phyloP scores from a whole-genome alignment of 2,329 filamentous ascomycete species.

The Clarireedia homoeocarpa region DNA sequence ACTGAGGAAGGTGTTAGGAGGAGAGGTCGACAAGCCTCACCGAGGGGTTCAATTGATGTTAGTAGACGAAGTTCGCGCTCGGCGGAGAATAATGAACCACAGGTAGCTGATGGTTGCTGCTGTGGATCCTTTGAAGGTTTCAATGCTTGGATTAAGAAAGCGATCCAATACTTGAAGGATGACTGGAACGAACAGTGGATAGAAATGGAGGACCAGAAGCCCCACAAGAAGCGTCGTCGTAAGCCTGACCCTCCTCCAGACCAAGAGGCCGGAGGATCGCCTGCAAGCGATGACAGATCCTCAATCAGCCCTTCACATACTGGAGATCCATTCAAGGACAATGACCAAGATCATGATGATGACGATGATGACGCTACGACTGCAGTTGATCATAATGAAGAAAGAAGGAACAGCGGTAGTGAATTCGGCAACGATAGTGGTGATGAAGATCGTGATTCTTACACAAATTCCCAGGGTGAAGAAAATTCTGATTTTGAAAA shows the following conservation, averaged over 20 bases:
- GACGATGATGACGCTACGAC: neutral
- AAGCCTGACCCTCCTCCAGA: neutral
- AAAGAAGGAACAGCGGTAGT: neutral
- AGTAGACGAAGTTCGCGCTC: neutral
- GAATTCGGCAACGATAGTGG: neutral
- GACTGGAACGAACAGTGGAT: constrained; percentile 1
- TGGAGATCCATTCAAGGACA: neutral
- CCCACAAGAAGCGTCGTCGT: neutral
- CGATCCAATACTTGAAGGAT: neutral
- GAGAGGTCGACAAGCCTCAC: too few species aligned
- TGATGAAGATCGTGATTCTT: neutral
- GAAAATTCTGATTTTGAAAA: neutral
- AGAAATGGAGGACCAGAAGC: neutral
- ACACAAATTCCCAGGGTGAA: too few species aligned
- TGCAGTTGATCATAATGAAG: neutral
- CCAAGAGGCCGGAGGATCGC: neutral
- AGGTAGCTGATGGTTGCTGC: neutral
- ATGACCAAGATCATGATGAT: neutral
- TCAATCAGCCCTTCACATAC: neutral
- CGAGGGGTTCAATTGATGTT: neutral
- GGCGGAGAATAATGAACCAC: neutral
- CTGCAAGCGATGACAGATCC: neutral
- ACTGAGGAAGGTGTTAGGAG: too few species aligned
- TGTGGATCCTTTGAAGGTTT: neutral
- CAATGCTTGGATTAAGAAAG: neutral